phyloP scores from a whole-genome alignment of 1,284 basidiomycete species.

The Lentinus polychrous region DNA sequence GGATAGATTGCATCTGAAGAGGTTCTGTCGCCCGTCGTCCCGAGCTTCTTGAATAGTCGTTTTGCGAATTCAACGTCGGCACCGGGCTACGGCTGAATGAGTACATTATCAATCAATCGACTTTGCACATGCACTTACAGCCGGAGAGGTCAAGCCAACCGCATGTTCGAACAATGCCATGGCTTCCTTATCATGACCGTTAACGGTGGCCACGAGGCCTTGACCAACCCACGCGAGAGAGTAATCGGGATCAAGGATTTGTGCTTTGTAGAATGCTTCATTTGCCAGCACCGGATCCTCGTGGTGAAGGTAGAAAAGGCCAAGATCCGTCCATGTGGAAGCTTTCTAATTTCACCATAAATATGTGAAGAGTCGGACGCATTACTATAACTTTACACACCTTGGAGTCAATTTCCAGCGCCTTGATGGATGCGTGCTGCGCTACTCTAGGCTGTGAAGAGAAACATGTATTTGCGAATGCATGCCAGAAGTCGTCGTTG shows the following conservation, averaged over 20 bases:
- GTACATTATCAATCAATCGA: neutral
- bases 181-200: constrained; percentile 61
- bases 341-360: constrained; percentile 50
- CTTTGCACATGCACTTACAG: constrained; percentile 40
- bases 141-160: constrained; percentile 59
- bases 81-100: constrained; percentile 48
- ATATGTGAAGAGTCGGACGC: constrained; percentile 3
- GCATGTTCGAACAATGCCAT: constrained; percentile 80
- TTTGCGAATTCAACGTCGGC: constrained; percentile 80
- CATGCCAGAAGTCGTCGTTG: constrained; percentile 79
- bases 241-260: constrained; percentile 89
- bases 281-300: constrained; percentile 81
- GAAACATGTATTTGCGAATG: constrained; percentile 74
- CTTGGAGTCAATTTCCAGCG: constrained; percentile 81
- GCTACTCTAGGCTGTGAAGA: constrained; percentile 60
- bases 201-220: constrained; percentile 70
- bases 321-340: constrained; percentile 83
- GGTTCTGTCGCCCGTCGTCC: constrained; percentile 20
- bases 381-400: constrained; percentile 30
- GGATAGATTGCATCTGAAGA: constrained; percentile 50
- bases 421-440: constrained; percentile 91
- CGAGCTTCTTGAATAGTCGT: constrained; percentile 49
- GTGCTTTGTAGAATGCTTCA: constrained; percentile 82
- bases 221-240: constrained; percentile 93
- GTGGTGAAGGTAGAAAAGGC: constrained; percentile 83